Percentiles rank a stretch among this genome's conserved stretches.
Evolutionary conservation across 1,139 yeast species (phyloP).

Genomic region (Yamadazyma buinensis): DNA sequence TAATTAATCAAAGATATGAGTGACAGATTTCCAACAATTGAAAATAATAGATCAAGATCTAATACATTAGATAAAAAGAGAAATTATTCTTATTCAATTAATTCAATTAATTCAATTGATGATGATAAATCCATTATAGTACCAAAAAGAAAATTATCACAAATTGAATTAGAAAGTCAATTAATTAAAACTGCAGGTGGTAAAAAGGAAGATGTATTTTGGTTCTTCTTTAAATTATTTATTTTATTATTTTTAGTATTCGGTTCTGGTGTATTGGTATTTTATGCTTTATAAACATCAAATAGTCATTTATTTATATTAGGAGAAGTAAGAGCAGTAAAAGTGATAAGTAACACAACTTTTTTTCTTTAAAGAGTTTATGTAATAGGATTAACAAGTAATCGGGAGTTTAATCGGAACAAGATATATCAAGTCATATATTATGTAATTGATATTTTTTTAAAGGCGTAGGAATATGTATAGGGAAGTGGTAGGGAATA

Average conservation of each 20-base stretch:
- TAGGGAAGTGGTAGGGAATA: too few relatives aligned
- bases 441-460: too few relatives aligned
- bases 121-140: constrained; percentile 8
- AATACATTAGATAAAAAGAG: constrained; percentile 10
- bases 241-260: constrained; percentile 28
- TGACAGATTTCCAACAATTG: constrained; percentile 7
- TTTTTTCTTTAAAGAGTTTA: too few relatives aligned
- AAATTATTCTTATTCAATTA: constrained; percentile 17
- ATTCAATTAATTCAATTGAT: constrained; percentile 13
- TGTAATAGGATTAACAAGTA: too few relatives aligned
- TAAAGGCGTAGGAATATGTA: too few relatives aligned
- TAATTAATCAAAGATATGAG: constrained; percentile 1
- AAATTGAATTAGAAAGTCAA: constrained; percentile 37
- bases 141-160: constrained; percentile 19
- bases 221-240: constrained; percentile 29
- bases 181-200: constrained; percentile 40
- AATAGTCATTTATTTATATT: too few relatives aligned
- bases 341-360: too few relatives aligned
- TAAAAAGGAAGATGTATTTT: constrained; percentile 29
- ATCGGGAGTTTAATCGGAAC: too few relatives aligned
- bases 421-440: too few relatives aligned
- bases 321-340: not conserved
- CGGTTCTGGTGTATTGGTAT: constrained; percentile 36
- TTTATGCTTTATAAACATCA: constrained; percentile 26
- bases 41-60: constrained; percentile 13